Evolutionary conservation across 768 basidiomycete genomes (phyloP), one percentile per base, ranked within the genome.

Genomic region (Phaeolepiota aurea): DNA sequence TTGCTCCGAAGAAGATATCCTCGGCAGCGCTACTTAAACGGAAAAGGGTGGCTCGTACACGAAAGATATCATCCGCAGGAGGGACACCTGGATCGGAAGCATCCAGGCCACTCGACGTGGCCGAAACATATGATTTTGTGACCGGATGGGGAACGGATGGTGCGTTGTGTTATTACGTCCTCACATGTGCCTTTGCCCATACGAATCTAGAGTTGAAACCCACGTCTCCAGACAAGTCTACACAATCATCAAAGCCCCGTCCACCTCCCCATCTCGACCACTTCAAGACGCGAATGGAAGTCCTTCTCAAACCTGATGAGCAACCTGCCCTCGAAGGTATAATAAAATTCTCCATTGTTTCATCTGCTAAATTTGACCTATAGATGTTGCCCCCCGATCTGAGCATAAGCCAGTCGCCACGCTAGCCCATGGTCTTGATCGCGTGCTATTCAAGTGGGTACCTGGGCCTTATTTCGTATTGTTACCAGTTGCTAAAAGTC

Each of bases 371-470:
- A 20, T n/a, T n/a, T n/a, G 14, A 3, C 2, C 12, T 15, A 15
- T 16, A 80, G 77, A 79, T 46, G 45, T 78, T 12, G 41, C 54
- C 9, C 63, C 72, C 2, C 56, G 61, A 4, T 59, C 62, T 1
- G 52, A 66, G 20, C 71, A 77, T 16, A 64, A 69, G 22, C 75
- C 76, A 4, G 67, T 91, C 15, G 76, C 86, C 1, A 64, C 54
- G 2, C 70, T 92, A 3, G 66, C 77, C 0, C 82, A 83, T 47
- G 74, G 76, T 9, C 64, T 91, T 4, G 75, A 80, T 30, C 69
- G 82, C 3, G 82, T 82, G 0, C 61, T 90, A 25, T 87, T 87
- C 69, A 87, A 81, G 84, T 87, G 53, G 37, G 76, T 67, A 4
- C 4, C 33, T 20, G 20, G 23, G 15, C 9, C 14, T 9, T 32